Base-by-base conservation (phyloP, 2,329 filamentous ascomycete genomes). In the Aspergillus aculeatinus region DNA sequence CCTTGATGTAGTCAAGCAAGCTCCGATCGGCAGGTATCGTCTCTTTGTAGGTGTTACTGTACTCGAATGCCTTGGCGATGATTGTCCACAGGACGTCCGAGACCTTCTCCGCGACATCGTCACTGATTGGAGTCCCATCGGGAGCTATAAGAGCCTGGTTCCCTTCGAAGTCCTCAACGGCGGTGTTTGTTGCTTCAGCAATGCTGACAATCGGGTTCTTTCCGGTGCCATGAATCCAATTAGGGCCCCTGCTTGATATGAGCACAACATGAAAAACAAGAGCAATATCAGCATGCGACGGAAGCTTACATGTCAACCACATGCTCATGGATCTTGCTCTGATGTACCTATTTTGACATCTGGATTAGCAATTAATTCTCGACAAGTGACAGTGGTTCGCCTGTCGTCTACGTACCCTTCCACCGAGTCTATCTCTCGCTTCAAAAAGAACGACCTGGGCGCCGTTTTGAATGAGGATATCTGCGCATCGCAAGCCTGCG, bases 211-310 rank as follows among this genome's bases (percentile, higher is more conserved):
- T 86, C 0, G 86, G 85, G 65, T 87, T 88, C 47, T 82, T 74
- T 2, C 83, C 76, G 1, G 83, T 83, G 16, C 85, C 86, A 69
- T 88, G 86, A 53, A 88, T 87, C 85, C 85, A 88, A 63, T 87
- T 88, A 0, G 86, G 83, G 2, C 85, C 85, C 12, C 84, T 87
- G 31, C 23, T 16, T 51, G 50, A 29, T 14, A 59, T 69, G 53
- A 73, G 65, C 35, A 48, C 31, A 31, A 25, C 25, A 7, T 23
- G 11, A 11, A 35, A 27, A 2, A 16, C 29, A n/a, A 21, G 9
- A 11, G 49, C 21, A 27, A 9, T 4, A 12, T 4, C 9, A 35
- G 31, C 47, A 39, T 42, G 27, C 44, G 31, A n/a, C 52, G 27
- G 19, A 6, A 51, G 62, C 82, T 66, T 78, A 86, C 83, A 87